phyloP scores from a whole-genome alignment of 306 rosid genomes.

The Spatholobus suberectus region DNA sequence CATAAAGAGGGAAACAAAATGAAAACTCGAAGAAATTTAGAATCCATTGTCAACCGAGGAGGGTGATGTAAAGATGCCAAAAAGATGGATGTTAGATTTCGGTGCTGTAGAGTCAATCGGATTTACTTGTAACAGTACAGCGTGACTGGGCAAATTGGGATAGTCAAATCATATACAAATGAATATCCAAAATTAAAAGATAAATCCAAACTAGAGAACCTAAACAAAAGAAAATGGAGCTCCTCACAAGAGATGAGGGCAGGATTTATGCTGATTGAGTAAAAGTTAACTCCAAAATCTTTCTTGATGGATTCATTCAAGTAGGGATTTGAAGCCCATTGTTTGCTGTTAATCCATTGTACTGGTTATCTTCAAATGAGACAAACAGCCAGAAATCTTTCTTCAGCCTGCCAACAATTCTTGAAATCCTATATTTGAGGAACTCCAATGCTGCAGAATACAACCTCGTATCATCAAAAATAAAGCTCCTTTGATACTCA shows the following conservation, averaged over 20 bases:
- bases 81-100: not conserved
- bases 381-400: constrained; percentile 56
- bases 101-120: not conserved
- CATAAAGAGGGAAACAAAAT: not conserved
- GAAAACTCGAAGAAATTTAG: not conserved
- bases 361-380: constrained; percentile 41
- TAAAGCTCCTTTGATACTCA: constrained; percentile 68
- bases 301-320: constrained; percentile 44
- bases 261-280: not conserved
- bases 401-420: constrained; percentile 51
- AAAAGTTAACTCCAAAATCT: constrained; percentile 17
- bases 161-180: constrained; percentile 41
- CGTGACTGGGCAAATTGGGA: not conserved
- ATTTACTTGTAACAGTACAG: not conserved
- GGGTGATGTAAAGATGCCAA: not conserved
- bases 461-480: constrained; percentile 54
- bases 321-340: constrained; percentile 56
- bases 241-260: constrained; percentile 86
- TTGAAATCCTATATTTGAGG: constrained; percentile 52
- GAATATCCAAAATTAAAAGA: not conserved
- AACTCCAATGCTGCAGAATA: constrained; percentile 51
- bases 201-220: constrained; percentile 6
- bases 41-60: not conserved
- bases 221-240: not conserved
- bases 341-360: constrained; percentile 27